Conservation (phyloP, 2,329 filamentous ascomycete genomes). For the Pseudonectria foliicola region DNA sequence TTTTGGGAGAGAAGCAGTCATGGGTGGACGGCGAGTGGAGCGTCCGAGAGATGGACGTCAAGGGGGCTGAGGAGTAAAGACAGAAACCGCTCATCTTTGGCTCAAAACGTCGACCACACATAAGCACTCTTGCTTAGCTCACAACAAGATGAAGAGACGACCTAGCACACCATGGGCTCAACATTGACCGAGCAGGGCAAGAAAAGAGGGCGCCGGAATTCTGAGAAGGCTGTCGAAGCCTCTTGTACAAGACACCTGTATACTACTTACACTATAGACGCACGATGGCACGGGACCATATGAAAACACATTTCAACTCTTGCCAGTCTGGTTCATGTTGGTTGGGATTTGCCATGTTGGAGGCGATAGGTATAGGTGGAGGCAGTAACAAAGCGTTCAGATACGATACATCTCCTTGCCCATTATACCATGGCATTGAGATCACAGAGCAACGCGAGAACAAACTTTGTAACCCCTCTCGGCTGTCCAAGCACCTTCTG, state of each 20-base stretch:
- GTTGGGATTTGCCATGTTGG: too few species aligned
- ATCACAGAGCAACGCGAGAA: slow-evolving; percentile 57
- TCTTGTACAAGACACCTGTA: not conserved
- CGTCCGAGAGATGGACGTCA: slow-evolving; percentile 65
- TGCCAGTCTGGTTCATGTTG: too few species aligned
- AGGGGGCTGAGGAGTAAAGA: slow-evolving; percentile 29
- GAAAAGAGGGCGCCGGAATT: too few species aligned
- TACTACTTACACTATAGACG: not conserved
- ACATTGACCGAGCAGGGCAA: not conserved
- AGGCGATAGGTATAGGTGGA: not conserved
- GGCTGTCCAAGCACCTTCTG: too few species aligned
- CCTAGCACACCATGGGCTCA: not conserved
- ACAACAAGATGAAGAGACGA: too few species aligned
- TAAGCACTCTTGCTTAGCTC: too few species aligned
- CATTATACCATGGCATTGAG: slow-evolving; percentile 43
- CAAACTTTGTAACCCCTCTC: slow-evolving; percentile 24
- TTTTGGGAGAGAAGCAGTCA: slow-evolving; percentile 76
- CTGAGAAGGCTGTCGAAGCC: not conserved
- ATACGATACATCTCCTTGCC: slow-evolving; percentile 59
- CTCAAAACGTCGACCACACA: too few species aligned
- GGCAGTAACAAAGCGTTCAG: slow-evolving; percentile 40
- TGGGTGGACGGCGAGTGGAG: slow-evolving; percentile 73
- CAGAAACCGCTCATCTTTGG: not conserved
- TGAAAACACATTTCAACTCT: not conserved
- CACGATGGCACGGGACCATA: not conserved